phyloP scores from a whole-genome alignment of 2,329 filamentous ascomycete genomes.

The Aspergillus sp. region DNA sequence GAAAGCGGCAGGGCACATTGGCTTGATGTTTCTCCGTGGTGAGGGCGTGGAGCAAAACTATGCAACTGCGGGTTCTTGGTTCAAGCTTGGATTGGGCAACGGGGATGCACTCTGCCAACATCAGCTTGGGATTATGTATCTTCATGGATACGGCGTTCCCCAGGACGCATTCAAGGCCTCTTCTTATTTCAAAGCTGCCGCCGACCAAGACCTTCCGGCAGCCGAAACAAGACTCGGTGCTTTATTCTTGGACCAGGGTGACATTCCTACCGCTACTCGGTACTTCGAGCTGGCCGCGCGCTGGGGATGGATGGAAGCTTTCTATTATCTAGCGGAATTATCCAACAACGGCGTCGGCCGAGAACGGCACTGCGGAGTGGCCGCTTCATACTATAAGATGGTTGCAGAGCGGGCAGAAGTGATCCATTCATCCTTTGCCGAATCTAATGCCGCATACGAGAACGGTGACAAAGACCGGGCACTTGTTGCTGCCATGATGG shows the following conservation, averaged over 20 bases:
- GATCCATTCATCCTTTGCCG: slow-evolving; percentile 73
- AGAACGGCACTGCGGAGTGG: slow-evolving; percentile 74
- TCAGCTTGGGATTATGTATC: slow-evolving; percentile 77
- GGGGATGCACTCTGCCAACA: slow-evolving; percentile 84
- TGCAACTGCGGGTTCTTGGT: slow-evolving; percentile 75
- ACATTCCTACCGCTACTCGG: slow-evolving; percentile 73
- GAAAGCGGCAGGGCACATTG: slow-evolving; percentile 83
- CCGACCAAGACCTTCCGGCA: slow-evolving; percentile 76
- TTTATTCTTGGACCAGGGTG: slow-evolving; percentile 84
- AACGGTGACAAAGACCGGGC: slow-evolving; percentile 76
- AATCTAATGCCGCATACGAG: slow-evolving; percentile 81
- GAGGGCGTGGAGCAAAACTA: slow-evolving; percentile 81
- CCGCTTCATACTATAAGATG: slow-evolving; percentile 78
- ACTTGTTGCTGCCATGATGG: slow-evolving; percentile 78
- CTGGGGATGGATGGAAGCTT: slow-evolving; percentile 81
- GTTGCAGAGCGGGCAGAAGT: slow-evolving; percentile 73
- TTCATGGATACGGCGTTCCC: slow-evolving; percentile 72
- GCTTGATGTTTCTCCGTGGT: slow-evolving; percentile 84
- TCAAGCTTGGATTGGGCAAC: slow-evolving; percentile 71
- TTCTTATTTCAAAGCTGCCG: slow-evolving; percentile 73
- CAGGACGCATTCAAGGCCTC: slow-evolving; percentile 71
- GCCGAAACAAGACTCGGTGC: slow-evolving; percentile 81
- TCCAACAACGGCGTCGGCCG: slow-evolving; percentile 76
- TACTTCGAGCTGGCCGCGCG: slow-evolving; percentile 86
- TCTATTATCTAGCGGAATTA: slow-evolving; percentile 90